Conservation (phyloP, 2,329 filamentous ascomycete species). For the Dactylellina parvicollis region DNA sequence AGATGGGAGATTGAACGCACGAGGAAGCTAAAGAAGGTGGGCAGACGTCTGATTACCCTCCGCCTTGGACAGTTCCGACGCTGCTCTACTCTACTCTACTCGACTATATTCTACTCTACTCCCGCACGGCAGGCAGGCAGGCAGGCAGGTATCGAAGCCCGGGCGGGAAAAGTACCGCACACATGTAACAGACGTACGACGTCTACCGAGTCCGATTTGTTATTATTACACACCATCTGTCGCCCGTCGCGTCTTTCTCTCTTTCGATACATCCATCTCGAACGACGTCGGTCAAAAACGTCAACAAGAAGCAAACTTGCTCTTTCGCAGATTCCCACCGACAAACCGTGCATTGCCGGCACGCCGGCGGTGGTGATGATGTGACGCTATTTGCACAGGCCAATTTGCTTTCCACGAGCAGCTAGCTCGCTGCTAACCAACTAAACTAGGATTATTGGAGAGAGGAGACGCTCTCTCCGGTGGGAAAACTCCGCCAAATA, state of each 20-base stretch:
- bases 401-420: conserved; percentile 52
- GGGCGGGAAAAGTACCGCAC: too few species aligned
- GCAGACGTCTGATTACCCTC: conserved; percentile 4
- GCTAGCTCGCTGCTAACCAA: conserved; percentile 34
- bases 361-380: conserved; percentile 23
- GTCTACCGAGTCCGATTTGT: not conserved
- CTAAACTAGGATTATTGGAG: too few species aligned
- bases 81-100: not conserved
- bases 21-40: not conserved
- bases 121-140: too few species aligned
- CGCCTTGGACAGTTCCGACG: conserved; percentile 12
- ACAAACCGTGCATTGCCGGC: conserved; percentile 51
- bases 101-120: not conserved
- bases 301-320: conserved; percentile 22
- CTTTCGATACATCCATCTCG: too few species aligned
- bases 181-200: not conserved
- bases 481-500: conserved; percentile 17
- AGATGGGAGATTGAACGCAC: not conserved
- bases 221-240: not conserved
- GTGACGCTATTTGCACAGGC: conserved; percentile 24
- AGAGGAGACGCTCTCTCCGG: conserved; percentile 13
- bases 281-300: conserved; percentile 17
- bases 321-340: conserved; percentile 21
- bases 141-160: too few species aligned
- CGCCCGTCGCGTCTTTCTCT: conserved; percentile 30